phyloP scores from a whole-genome alignment of 2,329 filamentous ascomycete genomes.

The Talaromyces sp. region DNA sequence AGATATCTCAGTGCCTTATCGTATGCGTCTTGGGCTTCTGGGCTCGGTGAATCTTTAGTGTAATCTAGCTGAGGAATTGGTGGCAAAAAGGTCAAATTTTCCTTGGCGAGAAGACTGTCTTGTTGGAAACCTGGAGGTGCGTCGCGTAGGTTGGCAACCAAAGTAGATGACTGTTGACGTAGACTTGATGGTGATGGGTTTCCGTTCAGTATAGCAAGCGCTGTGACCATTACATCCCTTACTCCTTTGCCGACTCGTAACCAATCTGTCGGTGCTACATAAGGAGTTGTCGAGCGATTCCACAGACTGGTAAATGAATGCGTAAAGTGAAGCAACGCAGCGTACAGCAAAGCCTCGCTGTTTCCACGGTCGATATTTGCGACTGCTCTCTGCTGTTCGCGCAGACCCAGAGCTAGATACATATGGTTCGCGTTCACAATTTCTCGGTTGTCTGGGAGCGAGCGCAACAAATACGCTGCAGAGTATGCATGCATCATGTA shows the following conservation, averaged over 20 bases:
- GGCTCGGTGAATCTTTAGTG: background rate
- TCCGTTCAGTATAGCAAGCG: background rate
- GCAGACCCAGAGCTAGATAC: background rate
- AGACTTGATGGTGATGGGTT: background rate
- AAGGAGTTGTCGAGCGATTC: conserved; percentile 20
- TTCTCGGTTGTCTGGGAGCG: background rate
- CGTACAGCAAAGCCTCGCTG: background rate
- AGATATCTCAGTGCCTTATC: background rate
- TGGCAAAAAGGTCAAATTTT: background rate
- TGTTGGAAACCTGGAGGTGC: background rate
- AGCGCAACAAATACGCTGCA: background rate
- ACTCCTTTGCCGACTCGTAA: conserved; percentile 20
- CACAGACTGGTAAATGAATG: conserved; percentile 23
- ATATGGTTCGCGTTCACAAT: background rate
- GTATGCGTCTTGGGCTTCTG: background rate
- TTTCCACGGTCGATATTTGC: background rate
- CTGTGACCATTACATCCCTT: background rate
- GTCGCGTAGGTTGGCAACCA: background rate
- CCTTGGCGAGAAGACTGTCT: background rate
- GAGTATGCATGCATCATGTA: background rate
- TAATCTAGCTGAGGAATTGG: background rate
- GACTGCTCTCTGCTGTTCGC: background rate
- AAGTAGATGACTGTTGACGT: background rate
- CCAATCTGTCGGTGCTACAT: conserved; percentile 26
- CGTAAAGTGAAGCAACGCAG: conserved; percentile 12